Conservation (phyloP, 2,329 filamentous ascomycete species). For the Aspergillus awamori region DNA sequence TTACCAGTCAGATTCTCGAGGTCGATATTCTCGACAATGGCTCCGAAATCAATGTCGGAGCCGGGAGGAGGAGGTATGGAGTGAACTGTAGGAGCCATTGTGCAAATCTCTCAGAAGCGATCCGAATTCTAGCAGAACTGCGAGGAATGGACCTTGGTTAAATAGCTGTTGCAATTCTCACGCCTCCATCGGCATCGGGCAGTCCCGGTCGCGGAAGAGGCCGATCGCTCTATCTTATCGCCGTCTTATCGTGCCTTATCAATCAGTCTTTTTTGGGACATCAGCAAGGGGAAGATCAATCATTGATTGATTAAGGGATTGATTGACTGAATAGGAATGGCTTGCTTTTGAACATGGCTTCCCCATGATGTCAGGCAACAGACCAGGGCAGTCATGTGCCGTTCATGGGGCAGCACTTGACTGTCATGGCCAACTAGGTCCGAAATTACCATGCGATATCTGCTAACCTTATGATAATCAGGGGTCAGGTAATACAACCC, state of each 20-base stretch:
- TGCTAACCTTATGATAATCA: background rate
- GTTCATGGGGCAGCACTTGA: background rate
- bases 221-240: background rate
- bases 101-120: background rate
- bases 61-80: slow-evolving; percentile 30
- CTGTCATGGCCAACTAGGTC: background rate
- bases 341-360: no score
- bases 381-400: background rate
- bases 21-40: slow-evolving; percentile 60
- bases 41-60: slow-evolving; percentile 61
- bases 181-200: background rate
- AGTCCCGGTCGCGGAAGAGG: background rate
- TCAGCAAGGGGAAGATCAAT: background rate
- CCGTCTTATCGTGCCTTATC: background rate
- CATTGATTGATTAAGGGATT: no score
- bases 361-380: no score
- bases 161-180: background rate
- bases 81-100: slow-evolving; percentile 21
- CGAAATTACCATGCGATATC: background rate
- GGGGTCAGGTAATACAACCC: no score
- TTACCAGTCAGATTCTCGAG: slow-evolving; percentile 66
- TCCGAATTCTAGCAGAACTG: background rate
- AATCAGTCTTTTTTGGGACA: background rate
- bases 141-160: background rate
- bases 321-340: no score